Evolutionary conservation across 2,329 filamentous ascomycete species (phyloP), one percentile per base, ranked within the genome.

Genomic region (Aspergillus sp.): DNA sequence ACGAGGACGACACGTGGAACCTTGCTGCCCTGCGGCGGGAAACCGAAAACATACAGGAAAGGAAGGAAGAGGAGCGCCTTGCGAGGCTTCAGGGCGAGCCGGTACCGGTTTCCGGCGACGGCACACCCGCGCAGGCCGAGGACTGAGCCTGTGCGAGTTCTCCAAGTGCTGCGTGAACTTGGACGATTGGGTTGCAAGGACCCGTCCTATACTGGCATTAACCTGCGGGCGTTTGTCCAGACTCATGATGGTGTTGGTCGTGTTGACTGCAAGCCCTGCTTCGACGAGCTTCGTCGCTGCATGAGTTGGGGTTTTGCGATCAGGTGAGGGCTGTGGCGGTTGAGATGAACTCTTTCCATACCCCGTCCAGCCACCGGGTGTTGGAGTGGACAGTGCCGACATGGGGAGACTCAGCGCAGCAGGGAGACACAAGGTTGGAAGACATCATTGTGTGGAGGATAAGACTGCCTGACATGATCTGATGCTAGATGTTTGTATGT

Each of bases 11-110:
- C 54, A 78, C 80, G 6, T 97, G 89, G 88, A 96, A 97, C 72
- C 79, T 97, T 70, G 89, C 92, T 70, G 92, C 89, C 63, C 80
- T 98, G 75, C 86, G 95, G 62, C 83, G 84, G 71, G 93, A 98
- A 82, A 99, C 95, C 0, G 92, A 97, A 75, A 87, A 85, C 3
- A 74, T 94, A 31, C 84, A 88, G 54, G 83, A 87, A 65, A 84
- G 83, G 81, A 93, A 90, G 76, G 94, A 97, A 77, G 89, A 92
- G 68, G 92, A 96, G 69, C 76, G 86, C 30, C 69, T 88, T 59
- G 76, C 75, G 43, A 76, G 72, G 62, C 62, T 78, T 22, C 60
- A 73, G 30, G 77, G 78, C 11, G 62, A 59, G 19, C 57, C 64
- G 17, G 30, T 73, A 22, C 71, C 72, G 9, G 34, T 34, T 38